Base-by-base conservation (phyloP, 2,329 filamentous ascomycete species). In the Elsinoe perseae region DNA sequence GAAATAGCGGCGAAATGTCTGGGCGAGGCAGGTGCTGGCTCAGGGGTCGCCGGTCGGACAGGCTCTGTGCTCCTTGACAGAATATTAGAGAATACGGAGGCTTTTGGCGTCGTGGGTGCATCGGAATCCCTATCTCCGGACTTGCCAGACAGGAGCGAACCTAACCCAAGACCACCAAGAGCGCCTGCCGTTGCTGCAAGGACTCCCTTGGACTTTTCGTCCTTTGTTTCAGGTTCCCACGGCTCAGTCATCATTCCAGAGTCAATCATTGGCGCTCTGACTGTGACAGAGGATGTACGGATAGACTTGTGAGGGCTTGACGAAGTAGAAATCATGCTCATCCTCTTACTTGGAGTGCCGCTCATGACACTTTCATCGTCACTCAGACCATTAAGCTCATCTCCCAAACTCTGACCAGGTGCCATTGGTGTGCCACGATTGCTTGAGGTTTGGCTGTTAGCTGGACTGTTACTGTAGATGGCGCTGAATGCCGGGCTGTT, bases 311-410 rank as follows among this genome's bases (percentile, higher is more conserved):
- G 34, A 9, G 59, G 57, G 21, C 55, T 60, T 10, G 56, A 54
- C 3, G 54, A 50, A n/a, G 44, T 57, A 44, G 59, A 60, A 5
- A 44, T 34, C 20, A 57, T 25, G 28, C 50, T 58, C 18, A 20
- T 42, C 12, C 38, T 32, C 21, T 56, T 54, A 16, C 57, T 57
- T 3, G 62, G 61, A 2, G 59, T 62, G 18, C 46, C 57, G n/a
- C 54, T 56, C 23, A 56, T 56, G 36, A 50, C 52, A 18, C 56
- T 58, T 12, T 59, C 59, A 7, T 89, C 87, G 62, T 86, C 75
- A 57, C 83, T 85, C 42, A 96, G 75, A 62, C 89, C 88, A 54
- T 87, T 89, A 40, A 98, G 79, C 70, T 98, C 93, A 38, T 90
- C 90, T 68, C 93, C 95, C 52, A 98, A 76, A 65, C 87, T 97